phyloP scores from a whole-genome alignment of 257 asterid genomes.

The Solanum stenotomum region DNA sequence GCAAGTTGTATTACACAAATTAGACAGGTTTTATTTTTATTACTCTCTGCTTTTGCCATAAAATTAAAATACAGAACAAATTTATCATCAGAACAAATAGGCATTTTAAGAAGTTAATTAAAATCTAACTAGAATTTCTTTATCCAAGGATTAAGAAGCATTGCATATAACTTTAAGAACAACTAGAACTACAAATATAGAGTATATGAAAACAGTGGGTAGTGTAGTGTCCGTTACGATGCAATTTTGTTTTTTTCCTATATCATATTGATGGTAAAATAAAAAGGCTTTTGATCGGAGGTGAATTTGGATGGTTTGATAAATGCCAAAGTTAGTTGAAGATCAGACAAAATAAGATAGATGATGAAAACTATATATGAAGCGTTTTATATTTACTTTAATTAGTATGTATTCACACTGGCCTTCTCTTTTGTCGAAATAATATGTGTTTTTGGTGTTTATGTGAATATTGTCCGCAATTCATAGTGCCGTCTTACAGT shows the following conservation, averaged over 20 bases:
- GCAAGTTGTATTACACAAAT: not conserved
- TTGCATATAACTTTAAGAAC: not conserved
- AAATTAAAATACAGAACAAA: not conserved
- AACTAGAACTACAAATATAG: not conserved
- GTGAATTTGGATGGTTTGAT: not conserved
- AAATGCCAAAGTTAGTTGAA: not conserved
- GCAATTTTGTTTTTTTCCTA: not conserved
- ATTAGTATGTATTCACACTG: not conserved
- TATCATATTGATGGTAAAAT: not conserved
- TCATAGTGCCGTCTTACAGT: not conserved
- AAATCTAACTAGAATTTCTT: too few species aligned
- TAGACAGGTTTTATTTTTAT: not conserved
- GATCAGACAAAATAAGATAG: not conserved
- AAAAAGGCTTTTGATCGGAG: not conserved
- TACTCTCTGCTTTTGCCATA: not conserved
- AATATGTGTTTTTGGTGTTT: not conserved
- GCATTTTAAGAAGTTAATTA: not conserved
- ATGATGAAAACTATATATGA: not conserved
- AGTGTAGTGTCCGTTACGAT: not conserved
- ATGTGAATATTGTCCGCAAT: not conserved
- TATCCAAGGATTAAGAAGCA: not conserved
- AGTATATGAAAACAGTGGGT: not conserved
- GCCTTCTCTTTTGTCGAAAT: too few species aligned
- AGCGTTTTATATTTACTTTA: not conserved
- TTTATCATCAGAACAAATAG: not conserved